These are phyloP conservation scores for Epichloe uncinata DNA, from an alignment of 2,329 filamentous ascomycete species.

Conservation along the genomic window DNA sequence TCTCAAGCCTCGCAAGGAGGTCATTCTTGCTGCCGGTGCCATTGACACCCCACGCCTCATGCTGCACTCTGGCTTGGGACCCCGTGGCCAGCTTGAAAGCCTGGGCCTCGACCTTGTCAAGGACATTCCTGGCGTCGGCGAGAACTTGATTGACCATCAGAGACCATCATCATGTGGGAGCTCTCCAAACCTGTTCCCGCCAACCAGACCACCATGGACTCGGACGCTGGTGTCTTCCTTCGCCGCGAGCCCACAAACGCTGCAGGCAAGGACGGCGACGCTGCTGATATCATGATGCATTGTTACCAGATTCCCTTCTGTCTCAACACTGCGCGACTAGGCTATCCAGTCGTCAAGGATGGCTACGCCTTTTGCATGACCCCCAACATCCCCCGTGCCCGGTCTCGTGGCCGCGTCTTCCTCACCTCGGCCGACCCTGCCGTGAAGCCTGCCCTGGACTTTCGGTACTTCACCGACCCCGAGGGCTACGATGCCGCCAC, in stretches of 20 bases:
- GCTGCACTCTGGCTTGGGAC: slow-evolving; percentile 44
- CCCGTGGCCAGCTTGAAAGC: slow-evolving; percentile 36
- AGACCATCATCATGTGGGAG: slow-evolving; percentile 57
- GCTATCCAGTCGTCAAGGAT: slow-evolving; percentile 49
- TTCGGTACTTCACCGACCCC: slow-evolving; percentile 79
- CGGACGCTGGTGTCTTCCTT: slow-evolving; percentile 77
- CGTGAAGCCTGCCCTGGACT: slow-evolving; percentile 74
- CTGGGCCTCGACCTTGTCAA: slow-evolving; percentile 42
- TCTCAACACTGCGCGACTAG: slow-evolving; percentile 70
- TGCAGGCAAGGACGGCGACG: slow-evolving; percentile 52
- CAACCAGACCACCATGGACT: slow-evolving; percentile 84
- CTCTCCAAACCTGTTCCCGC: slow-evolving; percentile 61
- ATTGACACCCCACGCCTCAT: slow-evolving; percentile 64
- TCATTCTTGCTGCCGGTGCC: slow-evolving; percentile 66
- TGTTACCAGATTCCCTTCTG: slow-evolving; percentile 93
- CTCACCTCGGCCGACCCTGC: slow-evolving; percentile 61
- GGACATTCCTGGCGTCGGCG: slow-evolving; percentile 45
- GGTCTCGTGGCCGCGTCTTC: slow-evolving; percentile 64
- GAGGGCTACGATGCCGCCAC: slow-evolving; percentile 77
- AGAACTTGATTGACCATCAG: slow-evolving; percentile 48
- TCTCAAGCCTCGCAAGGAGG: slow-evolving; percentile 58
- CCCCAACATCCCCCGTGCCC: slow-evolving; percentile 75
- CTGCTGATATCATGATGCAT: slow-evolving; percentile 89
- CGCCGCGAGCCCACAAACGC: slow-evolving; percentile 63
- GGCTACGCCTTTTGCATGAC: slow-evolving; percentile 89